These are phyloP conservation scores for Kitagawia praeruptora DNA, from an alignment of 129 eudicot genomes.

Conservation along the genomic window DNA sequence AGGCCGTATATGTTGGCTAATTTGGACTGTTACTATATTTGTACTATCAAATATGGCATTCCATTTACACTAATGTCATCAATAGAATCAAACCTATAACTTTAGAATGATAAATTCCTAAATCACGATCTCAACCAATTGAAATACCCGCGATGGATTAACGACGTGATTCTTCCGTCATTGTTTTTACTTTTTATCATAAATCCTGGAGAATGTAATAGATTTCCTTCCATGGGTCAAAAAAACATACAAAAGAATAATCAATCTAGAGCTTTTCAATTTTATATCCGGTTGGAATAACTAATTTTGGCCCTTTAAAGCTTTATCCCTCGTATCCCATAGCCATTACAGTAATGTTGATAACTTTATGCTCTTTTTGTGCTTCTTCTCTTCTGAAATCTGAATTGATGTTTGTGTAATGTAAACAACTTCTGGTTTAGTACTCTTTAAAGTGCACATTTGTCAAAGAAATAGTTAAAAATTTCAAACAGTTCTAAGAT, in stretches of 20 bases:
- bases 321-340: not conserved
- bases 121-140: too few relatives aligned
- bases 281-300: not conserved
- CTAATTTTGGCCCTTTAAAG: not conserved
- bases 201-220: not conserved
- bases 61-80: too few relatives aligned
- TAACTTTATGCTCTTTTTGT: not conserved
- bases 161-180: not conserved
- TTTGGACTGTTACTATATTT: too few relatives aligned
- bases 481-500: not conserved
- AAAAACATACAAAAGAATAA: not conserved
- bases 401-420: not conserved
- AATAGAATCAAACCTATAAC: too few relatives aligned
- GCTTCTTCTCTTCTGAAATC: too few relatives aligned
- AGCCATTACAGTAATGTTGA: not conserved
- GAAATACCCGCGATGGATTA: too few relatives aligned
- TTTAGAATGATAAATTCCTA: too few relatives aligned
- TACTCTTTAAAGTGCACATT: too few relatives aligned
- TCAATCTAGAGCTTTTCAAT: not conserved
- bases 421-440: not conserved
- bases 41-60: too few relatives aligned
- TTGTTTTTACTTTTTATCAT: too few relatives aligned
- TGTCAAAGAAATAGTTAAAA: too few relatives aligned
- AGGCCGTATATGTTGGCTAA: too few relatives aligned
- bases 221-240: not conserved